Conservation (phyloP, 1,284 basidiomycete species). For the Malassezia furfur region DNA sequence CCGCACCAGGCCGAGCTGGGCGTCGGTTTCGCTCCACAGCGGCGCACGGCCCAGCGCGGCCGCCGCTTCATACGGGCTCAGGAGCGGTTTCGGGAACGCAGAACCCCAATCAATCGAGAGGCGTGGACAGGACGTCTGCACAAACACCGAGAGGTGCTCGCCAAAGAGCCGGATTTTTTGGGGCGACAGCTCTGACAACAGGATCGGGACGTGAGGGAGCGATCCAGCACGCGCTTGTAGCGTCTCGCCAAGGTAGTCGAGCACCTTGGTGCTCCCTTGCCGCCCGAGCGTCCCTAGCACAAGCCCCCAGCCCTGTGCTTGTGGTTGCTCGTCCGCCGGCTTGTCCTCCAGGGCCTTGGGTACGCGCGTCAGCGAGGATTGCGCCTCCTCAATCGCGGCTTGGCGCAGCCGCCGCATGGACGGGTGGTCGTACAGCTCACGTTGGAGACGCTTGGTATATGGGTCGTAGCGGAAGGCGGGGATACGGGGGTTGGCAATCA, state of each 20-base stretch:
- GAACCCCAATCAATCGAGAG: conserved; percentile 84
- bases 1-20: conserved; percentile 48
- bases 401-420: conserved; percentile 67
- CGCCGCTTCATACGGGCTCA: conserved; percentile 88
- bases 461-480: conserved; percentile 97
- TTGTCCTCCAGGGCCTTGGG: conserved; percentile 3
- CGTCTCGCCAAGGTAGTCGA: conserved; percentile 52
- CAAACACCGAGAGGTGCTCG: conserved; percentile 66
- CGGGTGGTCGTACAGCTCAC: conserved; percentile 79
- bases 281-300: conserved; percentile 87
- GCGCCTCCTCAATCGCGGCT: conserved; percentile 60
- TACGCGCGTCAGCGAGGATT: conserved; percentile 22
- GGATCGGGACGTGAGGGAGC: conserved; percentile 70
- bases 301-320: conserved; percentile 65
- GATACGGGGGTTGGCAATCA: conserved; percentile 95
- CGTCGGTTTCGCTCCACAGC: conserved; percentile 54
- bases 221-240: conserved; percentile 20
- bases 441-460: conserved; percentile 90
- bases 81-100: conserved; percentile 76
- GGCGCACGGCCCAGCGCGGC: conserved; percentile 67
- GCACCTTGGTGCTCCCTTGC: conserved; percentile 82
- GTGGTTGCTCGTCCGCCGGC: conserved; percentile 1
- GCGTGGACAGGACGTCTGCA: conserved; percentile 91
- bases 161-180: conserved; percentile 79
- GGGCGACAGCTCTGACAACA: conserved; percentile 90